A percentile compares a stretch with the other conserved stretches of the same genome.
Conservation (phyloP, 768 basidiomycete genomes). For the Boletus pseudopeckii region DNA sequence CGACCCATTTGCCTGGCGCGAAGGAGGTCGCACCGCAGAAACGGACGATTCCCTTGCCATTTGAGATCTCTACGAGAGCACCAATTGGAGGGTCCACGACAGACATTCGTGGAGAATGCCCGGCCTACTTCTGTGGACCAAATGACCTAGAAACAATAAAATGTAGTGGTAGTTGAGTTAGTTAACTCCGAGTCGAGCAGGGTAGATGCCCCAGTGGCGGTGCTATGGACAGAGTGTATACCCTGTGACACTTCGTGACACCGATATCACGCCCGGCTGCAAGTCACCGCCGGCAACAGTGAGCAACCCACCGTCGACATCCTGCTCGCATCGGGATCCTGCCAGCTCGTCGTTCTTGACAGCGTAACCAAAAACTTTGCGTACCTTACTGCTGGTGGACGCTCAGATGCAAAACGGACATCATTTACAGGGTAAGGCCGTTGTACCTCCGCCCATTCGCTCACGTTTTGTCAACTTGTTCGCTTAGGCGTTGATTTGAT, state of each 20-base stretch:
- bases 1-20: slow-evolving; percentile 90
- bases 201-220: slow-evolving; percentile 11
- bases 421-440: slow-evolving; percentile 20
- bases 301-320: background rate
- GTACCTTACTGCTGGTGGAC: background rate
- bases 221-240: slow-evolving; percentile 1
- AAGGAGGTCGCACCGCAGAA: slow-evolving; percentile 85
- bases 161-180: background rate
- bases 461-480: slow-evolving; percentile 4
- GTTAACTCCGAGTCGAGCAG: background rate
- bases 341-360: background rate
- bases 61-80: slow-evolving; percentile 73
- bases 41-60: slow-evolving; percentile 80
- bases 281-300: slow-evolving; percentile 8
- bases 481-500: slow-evolving; percentile 18
- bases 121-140: background rate
- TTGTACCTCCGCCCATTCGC: background rate
- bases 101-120: slow-evolving; percentile 30
- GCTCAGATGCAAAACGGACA: slow-evolving; percentile 32
- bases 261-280: slow-evolving; percentile 5
- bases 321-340: slow-evolving; percentile 1
- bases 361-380: background rate
- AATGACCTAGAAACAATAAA: background rate
- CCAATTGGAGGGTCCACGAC: slow-evolving; percentile 51
- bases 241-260: slow-evolving; percentile 8